A percentile compares a stretch with the other conserved stretches of the same genome.
phyloP scores from a whole-genome alignment of 2,329 filamentous ascomycete species.

The Emydomyces testavorans region DNA sequence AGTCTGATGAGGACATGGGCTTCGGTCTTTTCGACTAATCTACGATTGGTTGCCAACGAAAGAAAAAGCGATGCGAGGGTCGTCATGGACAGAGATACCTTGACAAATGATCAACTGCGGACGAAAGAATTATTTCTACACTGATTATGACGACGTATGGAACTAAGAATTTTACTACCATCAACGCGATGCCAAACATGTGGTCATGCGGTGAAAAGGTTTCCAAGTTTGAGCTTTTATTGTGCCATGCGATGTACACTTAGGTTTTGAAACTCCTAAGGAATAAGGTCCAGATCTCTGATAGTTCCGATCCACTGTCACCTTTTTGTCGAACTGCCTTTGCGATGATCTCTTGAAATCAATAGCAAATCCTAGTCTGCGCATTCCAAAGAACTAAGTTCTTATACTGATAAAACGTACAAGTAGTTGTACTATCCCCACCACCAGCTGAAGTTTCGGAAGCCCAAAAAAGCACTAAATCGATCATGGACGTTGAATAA shows the following conservation, averaged over 20 bases:
- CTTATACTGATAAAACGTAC: too few species aligned
- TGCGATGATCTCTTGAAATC: not conserved
- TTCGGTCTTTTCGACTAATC: slow-evolving; percentile 57
- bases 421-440: too few species aligned
- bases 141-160: not conserved
- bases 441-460: too few species aligned
- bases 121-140: slow-evolving; percentile 2
- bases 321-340: not conserved
- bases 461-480: too few species aligned
- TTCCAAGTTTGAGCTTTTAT: slow-evolving; percentile 2
- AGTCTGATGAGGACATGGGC: slow-evolving; percentile 64
- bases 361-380: too few species aligned
- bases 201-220: slow-evolving; percentile 1
- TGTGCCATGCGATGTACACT: slow-evolving; percentile 7
- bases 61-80: not conserved
- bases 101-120: not conserved
- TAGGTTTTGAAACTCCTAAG: not conserved
- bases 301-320: not conserved
- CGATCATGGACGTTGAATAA: too few species aligned
- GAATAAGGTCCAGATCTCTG: slow-evolving; percentile 1
- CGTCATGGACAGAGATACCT: not conserved
- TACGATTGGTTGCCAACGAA: slow-evolving; percentile 3
- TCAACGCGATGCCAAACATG: not conserved
- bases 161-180: not conserved
- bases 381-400: not conserved